Base-by-base conservation (phyloP, 2,329 filamentous ascomycete species). In the Fusarium sp. region DNA sequence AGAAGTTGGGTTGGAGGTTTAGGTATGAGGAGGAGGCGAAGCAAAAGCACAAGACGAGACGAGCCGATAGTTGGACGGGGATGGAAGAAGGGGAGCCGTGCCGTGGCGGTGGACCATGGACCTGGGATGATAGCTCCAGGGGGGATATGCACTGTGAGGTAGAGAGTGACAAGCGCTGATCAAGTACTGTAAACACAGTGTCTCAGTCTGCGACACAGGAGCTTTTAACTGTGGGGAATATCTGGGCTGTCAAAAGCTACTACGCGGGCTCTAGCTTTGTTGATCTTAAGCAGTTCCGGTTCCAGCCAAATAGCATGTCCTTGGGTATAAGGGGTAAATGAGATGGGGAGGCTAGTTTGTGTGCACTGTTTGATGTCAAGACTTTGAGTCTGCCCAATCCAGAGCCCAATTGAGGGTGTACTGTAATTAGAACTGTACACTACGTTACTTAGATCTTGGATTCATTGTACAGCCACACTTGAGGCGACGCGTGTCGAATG, bases 21-120 rank as follows among this genome's bases (percentile, higher is more conserved):
- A 61, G 58, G 52, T 64, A 65, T 58, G 72, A 61, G 65, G 67
- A 70, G 66, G 69, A 64, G 67, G 61, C 65, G 61, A 54, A 65
- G 24, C 61, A 65, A 60, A 61, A 65, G 61, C 61, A 61, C 61
- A 34, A 65, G 62, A 60, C 54, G 48, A 65, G 61, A 58, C 49
- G 60, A 67, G 47, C 59, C 61, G 60, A 62, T 62, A 61, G 46
- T 67, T 53, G 49, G 22, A 65, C 55, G 59, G 64, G 68, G 69
- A 73, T 69, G 66, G 45, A 58, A 65, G 69, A 75, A 75, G 74
- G 74, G 73, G 73, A 75, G 70, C 49, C 34, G 24, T 41, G 18
- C 49, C 49, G 49, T 53, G 49, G 49, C 49, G 49, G 69, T 69
- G 67, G 72, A 60, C 60, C 63, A 44, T 42, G 37, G 37, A 60